Evolutionary conservation across 257 asterid genomes (phyloP).

Genomic region (Solanum peruvianum): DNA sequence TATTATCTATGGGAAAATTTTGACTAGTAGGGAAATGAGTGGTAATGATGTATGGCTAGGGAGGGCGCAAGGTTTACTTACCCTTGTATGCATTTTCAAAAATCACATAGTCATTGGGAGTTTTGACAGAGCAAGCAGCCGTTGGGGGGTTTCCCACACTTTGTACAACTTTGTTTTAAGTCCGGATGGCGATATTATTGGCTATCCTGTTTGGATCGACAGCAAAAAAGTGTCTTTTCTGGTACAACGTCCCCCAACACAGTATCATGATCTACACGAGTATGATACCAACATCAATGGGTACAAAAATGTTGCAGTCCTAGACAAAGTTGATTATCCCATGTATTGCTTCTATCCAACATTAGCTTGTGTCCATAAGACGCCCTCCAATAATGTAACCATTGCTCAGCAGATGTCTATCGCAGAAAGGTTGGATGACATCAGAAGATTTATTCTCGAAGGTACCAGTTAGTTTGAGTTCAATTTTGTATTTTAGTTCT

Average conservation of each 20-base stretch:
- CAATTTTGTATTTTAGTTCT: neutral
- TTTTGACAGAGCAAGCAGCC: neutral
- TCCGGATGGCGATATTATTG: neutral
- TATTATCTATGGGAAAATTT: neutral
- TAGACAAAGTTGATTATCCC: neutral
- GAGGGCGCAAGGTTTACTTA: neutral
- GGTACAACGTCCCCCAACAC: neutral
- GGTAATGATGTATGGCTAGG: neutral
- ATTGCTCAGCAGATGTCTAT: neutral
- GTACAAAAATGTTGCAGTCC: neutral
- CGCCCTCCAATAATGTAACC: neutral
- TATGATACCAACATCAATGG: neutral
- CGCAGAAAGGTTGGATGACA: neutral
- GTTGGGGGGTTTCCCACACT: neutral
- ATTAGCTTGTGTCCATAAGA: neutral
- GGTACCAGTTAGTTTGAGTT: neutral
- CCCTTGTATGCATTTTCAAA: neutral
- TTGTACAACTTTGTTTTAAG: neutral
- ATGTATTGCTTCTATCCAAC: neutral
- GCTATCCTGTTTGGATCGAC: neutral
- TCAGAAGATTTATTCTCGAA: neutral
- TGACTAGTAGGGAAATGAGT: no score
- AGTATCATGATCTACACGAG: neutral
- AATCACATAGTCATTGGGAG: neutral
- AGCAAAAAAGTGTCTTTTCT: neutral